Evolutionary conservation across 768 basidiomycete genomes (phyloP), one percentile per base, ranked within the genome.

Genomic region (Hygrophoropsis aurantiaca): DNA sequence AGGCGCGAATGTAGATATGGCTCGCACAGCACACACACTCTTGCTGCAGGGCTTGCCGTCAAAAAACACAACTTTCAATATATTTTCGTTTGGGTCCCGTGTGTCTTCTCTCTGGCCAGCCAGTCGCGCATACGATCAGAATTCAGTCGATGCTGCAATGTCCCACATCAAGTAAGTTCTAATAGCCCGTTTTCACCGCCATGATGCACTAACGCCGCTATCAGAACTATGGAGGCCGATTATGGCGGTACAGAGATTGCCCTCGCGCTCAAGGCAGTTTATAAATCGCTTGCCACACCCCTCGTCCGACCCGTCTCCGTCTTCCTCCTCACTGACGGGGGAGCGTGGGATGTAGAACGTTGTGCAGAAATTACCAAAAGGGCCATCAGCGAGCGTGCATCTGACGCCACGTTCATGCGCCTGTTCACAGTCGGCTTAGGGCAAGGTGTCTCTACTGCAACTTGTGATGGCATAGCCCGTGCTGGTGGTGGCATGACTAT

Each of bases 381-480:
- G 27, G 27, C 27, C 27, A 30, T 30, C 13, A 11, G 21, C 24
- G 11, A 20, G 13, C 21, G n/a, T n/a, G 45, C 10, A 5, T 20
- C 34, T 5, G 21, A 41, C 6, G 23, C 42, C 11, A 15, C 45
- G 7, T 30, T 38, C 37, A 23, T 30, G 27, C 27, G 27, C 27
- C 7, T 30, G 27, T 30, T 30, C 27, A 30, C 27, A 6, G 27
- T 30, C 13, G 27, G 27, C 13, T 7, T 30, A 30, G 27, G 27
- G 7, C 7, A 30, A 6, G 27, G 7, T 13, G 27, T 30, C 13
- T 30, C 27, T 30, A 30, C 27, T 13, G 27, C 6, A 13, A 30
- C 37, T 20, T 54, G 49, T 23, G 51, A 54, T 11, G 35, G 51
- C 19, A 54, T 54, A 24, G 49, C 51, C 5, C 13, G 50, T 18